Percentiles rank a stretch among this genome's conserved stretches.
phyloP scores from a whole-genome alignment of 768 basidiomycete species.

The Phlebiopsis gigantea region DNA sequence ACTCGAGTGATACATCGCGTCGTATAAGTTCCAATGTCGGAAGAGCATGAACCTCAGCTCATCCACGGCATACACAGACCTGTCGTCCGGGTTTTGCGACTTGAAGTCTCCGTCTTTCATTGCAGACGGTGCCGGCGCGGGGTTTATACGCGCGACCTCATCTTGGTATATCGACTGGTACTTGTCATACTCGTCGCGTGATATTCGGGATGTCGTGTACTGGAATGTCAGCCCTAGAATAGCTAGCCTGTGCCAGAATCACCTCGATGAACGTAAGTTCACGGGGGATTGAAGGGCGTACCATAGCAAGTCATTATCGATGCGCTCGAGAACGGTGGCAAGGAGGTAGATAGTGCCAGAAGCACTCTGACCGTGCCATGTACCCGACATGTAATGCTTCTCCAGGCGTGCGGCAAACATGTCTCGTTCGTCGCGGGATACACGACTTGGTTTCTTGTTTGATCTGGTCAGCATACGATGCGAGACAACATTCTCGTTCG shows the following conservation, averaged over 20 bases:
- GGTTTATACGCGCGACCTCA: slow-evolving; percentile 90
- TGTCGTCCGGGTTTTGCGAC: slow-evolving; percentile 76
- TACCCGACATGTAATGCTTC: slow-evolving; percentile 81
- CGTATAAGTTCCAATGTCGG: slow-evolving; percentile 97
- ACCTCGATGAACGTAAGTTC: not conserved
- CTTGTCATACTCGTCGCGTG: slow-evolving; percentile 78
- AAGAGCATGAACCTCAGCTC: slow-evolving; percentile 94
- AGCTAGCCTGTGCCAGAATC: slow-evolving; percentile 58
- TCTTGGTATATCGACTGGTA: slow-evolving; percentile 79
- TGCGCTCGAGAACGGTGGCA: slow-evolving; percentile 84
- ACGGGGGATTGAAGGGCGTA: slow-evolving; percentile 26
- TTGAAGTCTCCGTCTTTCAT: slow-evolving; percentile 38
- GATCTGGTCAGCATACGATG: not conserved
- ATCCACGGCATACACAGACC: slow-evolving; percentile 73
- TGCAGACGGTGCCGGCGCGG: slow-evolving; percentile 37
- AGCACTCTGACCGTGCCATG: slow-evolving; percentile 86
- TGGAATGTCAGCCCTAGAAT: slow-evolving; percentile 93
- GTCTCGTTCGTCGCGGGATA: slow-evolving; percentile 68
- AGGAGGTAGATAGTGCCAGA: slow-evolving; percentile 86
- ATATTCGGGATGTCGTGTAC: slow-evolving; percentile 83
- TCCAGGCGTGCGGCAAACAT: slow-evolving; percentile 59
- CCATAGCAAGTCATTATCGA: slow-evolving; percentile 94
- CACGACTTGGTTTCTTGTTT: slow-evolving; percentile 43
- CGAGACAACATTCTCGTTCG: slow-evolving; percentile 21
- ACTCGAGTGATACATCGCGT: slow-evolving; percentile 96